Percentiles rank a stretch among this genome's conserved stretches.
These are phyloP conservation scores for Russula foetens DNA, from an alignment of 768 basidiomycete genomes.

Conservation along the genomic window DNA sequence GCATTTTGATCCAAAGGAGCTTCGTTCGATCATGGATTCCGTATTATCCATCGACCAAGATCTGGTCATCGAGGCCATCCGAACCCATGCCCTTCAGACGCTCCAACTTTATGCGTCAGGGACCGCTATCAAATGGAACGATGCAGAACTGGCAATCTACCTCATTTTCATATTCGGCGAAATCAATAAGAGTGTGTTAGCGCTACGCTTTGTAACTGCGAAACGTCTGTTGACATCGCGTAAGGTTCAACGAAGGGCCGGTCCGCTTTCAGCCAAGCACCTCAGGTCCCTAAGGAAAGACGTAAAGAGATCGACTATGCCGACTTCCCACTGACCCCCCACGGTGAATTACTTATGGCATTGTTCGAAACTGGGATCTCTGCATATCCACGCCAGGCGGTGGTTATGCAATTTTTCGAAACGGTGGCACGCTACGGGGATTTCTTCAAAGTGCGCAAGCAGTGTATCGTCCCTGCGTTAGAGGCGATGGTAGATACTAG, in stretches of 20 bases:
- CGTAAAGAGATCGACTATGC: constrained; percentile 64
- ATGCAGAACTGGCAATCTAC: constrained; percentile 90
- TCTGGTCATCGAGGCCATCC: constrained; percentile 73
- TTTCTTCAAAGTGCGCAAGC: constrained; percentile 91
- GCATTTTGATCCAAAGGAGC: constrained; percentile 44
- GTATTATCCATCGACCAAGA: constrained; percentile 79
- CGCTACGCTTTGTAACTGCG: not conserved
- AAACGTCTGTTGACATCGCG: constrained; percentile 6
- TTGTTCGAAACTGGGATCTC: constrained; percentile 80
- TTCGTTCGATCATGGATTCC: constrained; percentile 81
- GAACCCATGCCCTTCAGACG: constrained; percentile 63
- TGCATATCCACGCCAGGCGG: constrained; percentile 74
- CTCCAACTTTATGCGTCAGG: constrained; percentile 63
- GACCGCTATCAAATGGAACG: constrained; percentile 72
- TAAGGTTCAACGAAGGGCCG: constrained; percentile 72
- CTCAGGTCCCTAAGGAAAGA: constrained; percentile 58
- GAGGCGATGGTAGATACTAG: constrained; percentile 80
- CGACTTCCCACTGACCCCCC: constrained; percentile 76
- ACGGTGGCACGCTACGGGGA: constrained; percentile 87
- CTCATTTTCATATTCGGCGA: constrained; percentile 93
- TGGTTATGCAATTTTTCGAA: constrained; percentile 89
- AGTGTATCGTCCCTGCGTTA: constrained; percentile 78
- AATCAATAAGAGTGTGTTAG: constrained; percentile 69
- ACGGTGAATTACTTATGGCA: constrained; percentile 83
- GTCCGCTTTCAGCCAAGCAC: constrained; percentile 77